Evolutionary conservation across 306 rosid genomes (phyloP), one percentile per base, ranked within the genome.

Genomic region (Cucurbita moschata): DNA sequence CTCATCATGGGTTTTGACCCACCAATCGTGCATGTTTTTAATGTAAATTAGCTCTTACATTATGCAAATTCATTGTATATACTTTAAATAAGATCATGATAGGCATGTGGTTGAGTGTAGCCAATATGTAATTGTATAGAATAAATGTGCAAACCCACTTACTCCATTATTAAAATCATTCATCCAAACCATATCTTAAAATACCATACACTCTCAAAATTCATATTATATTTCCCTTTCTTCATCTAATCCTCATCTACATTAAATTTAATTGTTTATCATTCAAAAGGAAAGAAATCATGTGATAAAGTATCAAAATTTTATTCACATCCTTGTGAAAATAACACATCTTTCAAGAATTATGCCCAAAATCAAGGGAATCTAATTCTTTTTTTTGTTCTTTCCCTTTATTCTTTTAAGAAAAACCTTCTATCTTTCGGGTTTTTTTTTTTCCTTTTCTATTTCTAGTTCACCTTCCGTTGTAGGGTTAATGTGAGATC

Each of bases 21-120:
- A 70, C 74, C 74, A 70, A 70, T 70, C 60, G 50, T 70, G 74
- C 74, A 70, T 50, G 9, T 47, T 68, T 70, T 70, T 26, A 70
- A 69, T 69, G 44, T 69, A 69, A 4, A 30, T 68, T 68, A 46
- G 2, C 10, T 26, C 12, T 4, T 8, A 13, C 23, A 23, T 68
- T 49, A 11, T 46, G 6, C 8, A 70, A 70, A 15, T 70, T 7
- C 44, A 70, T 50, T 70, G 59, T 30, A 70, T 70, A 49, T 26
- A 50, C 15, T 70, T 26, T 49, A 50, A 50, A 49, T 5, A 30
- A 43, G 18, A 50, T 18, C 50, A 70, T 70, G 50, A 46, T 70
- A 50, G 47, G 60, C 74, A 70, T 70, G 74, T 70, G 74, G 16
- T 70, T 30, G 26, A 47, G 30, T 9, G 0, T 70, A 70, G 21